Evolutionary conservation across 1,139 yeast genomes (phyloP), one percentile per base, ranked within the genome.

Genomic region (Saccharomyces hybrid): DNA sequence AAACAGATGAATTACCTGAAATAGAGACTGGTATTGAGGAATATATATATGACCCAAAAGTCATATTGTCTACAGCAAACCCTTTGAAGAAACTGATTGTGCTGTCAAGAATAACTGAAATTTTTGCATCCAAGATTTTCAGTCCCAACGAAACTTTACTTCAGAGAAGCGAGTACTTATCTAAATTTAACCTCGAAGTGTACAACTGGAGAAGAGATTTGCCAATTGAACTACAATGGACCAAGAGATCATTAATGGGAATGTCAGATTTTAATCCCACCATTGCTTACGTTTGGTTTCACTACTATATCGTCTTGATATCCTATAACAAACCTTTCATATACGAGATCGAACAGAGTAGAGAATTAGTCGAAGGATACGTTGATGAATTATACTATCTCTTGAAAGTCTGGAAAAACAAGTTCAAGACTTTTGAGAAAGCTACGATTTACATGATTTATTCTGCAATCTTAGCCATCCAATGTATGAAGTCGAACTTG

Each of bases 291-390:
- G 77, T 80, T 11, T 69, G 83, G 56, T 81, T 78, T 62, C 82
- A 80, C 62, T 82, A 80, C 62, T 81, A 80, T 60, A 76, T 82
- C 29, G 72, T 80, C n/a, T 63, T 80, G 3, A 71, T 81, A 13
- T 81, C 84, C 59, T 73, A 82, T 47, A 82, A 82, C 63, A 71
- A 84, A 34, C 85, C 85, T 1, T 82, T 81, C 61, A 74, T 82
- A 9, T 61, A 58, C 26, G 63, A 64, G 23, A 47, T 61, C 2
- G 53, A 55, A 32, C 53, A 60, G 41, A 59, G 66, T 38, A 59
- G 64, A 44, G 51, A 54, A 25, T 53, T 67, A 4, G 61, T 68
- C 50, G 62, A 67, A 48, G 61, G 63, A 27, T 61, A 62, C 6
- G 65, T 71, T 5, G 64, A 64, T 46, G 73, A 70, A 52, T 63